Percentiles rank a stretch among this genome's conserved stretches.
Conservation (phyloP, 352 stramenopile genomes). For the Globisporangium recalcitrans region DNA sequence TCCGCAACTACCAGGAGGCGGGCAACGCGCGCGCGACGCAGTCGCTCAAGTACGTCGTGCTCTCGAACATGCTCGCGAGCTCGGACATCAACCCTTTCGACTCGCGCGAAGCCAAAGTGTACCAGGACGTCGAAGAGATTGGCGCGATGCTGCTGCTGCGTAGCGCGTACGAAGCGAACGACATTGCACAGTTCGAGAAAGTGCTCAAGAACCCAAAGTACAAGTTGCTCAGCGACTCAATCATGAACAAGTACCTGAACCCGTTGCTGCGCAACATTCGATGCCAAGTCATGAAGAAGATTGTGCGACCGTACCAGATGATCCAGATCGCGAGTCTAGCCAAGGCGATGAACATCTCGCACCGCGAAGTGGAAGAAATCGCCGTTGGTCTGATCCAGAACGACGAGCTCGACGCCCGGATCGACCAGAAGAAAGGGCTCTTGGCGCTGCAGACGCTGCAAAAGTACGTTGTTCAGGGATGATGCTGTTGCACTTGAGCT, state of each 20-base stretch:
- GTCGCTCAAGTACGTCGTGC: constrained; percentile 90
- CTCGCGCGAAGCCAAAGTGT: constrained; percentile 90
- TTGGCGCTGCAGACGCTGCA: constrained; percentile 49
- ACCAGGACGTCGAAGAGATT: constrained; percentile 78
- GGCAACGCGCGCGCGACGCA: constrained; percentile 85
- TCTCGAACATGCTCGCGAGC: constrained; percentile 91
- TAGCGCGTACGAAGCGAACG: constrained; percentile 76
- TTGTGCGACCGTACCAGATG: constrained; percentile 89
- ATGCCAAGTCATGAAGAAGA: constrained; percentile 88
- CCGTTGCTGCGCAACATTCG: constrained; percentile 92
- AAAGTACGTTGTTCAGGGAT: constrained; percentile 25
- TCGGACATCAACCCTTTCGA: constrained; percentile 94
- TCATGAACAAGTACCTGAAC: constrained; percentile 89
- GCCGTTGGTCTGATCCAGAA: constrained; percentile 91
- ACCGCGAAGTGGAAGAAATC: constrained; percentile 86
- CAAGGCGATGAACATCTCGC: constrained; percentile 86
- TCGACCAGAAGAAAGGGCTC: constrained; percentile 83
- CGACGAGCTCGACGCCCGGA: constrained; percentile 78
- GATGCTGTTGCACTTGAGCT: background rate
- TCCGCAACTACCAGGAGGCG: constrained; percentile 91
- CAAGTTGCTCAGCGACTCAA: constrained; percentile 89
- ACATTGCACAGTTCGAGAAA: constrained; percentile 92
- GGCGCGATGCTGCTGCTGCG: constrained; percentile 71
- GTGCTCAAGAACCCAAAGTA: constrained; percentile 90
- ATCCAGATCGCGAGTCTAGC: constrained; percentile 88